These are phyloP conservation scores for Aschersonia sp. DNA, from an alignment of 2,329 filamentous ascomycete species.

Conservation along the genomic window DNA sequence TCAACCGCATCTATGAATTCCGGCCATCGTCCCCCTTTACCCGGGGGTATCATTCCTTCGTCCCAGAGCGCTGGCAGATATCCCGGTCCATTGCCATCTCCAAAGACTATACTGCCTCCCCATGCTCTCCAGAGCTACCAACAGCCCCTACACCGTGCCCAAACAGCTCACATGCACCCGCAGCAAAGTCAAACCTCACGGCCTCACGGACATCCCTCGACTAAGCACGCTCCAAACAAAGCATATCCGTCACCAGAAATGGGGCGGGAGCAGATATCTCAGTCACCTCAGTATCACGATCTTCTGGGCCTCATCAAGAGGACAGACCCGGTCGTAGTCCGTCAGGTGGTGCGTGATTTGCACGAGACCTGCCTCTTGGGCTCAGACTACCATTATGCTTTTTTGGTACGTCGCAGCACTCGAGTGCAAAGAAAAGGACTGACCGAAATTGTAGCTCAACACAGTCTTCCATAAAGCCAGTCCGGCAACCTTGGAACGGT, in stretches of 20 bases:
- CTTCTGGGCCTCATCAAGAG: slow-evolving; percentile 19
- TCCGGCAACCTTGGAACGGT: slow-evolving; percentile 18
- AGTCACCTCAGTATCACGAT: slow-evolving; percentile 1
- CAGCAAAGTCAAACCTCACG: too few species aligned
- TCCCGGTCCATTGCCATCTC: neutral
- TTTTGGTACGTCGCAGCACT: slow-evolving; percentile 26
- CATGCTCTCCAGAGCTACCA: too few species aligned
- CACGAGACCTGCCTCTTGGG: slow-evolving; percentile 35
- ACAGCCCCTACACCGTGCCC: too few species aligned
- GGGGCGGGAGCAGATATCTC: neutral
- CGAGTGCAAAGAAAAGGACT: slow-evolving; percentile 6
- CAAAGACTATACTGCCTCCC: too few species aligned
- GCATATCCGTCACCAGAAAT: neutral
- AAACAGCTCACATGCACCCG: too few species aligned
- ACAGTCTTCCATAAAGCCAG: slow-evolving; percentile 30
- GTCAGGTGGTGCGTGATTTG: slow-evolving; percentile 32
- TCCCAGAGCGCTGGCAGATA: neutral
- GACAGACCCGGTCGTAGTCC: slow-evolving; percentile 27
- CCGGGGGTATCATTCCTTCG: neutral
- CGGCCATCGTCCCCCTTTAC: neutral
- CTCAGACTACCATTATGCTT: slow-evolving; percentile 36
- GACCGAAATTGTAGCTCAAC: slow-evolving; percentile 27
- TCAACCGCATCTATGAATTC: neutral
- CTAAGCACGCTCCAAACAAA: too few species aligned
- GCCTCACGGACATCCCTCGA: too few species aligned